phyloP scores from a whole-genome alignment of 768 basidiomycete species.

The Pholiota molesta region DNA sequence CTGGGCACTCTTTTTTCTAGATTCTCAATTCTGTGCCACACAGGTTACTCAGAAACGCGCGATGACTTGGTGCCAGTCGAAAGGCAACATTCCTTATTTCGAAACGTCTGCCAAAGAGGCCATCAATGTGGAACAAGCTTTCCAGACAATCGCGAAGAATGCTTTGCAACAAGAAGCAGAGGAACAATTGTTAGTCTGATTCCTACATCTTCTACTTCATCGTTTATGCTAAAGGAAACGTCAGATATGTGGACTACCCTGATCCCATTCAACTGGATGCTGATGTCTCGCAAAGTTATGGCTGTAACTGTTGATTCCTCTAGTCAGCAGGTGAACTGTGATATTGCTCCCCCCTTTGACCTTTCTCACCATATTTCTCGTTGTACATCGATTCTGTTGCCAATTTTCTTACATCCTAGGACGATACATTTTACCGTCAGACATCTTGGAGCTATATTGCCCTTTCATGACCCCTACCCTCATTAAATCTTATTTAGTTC shows the following conservation, averaged over 20 bases:
- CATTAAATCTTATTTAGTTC: conserved; percentile 14
- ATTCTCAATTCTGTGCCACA: background rate
- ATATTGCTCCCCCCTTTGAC: conserved; percentile 2
- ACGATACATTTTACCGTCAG: conserved; percentile 11
- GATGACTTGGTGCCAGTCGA: conserved; percentile 99
- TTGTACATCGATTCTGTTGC: conserved; percentile 12
- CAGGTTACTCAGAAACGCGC: conserved; percentile 99
- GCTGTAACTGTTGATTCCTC: conserved; percentile 78
- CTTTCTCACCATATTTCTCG: conserved; percentile 13
- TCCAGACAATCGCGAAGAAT: conserved; percentile 99
- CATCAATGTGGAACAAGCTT: conserved; percentile 99
- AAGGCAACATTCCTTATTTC: conserved; percentile 99
- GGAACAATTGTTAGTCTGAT: conserved; percentile 73
- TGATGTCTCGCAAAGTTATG: conserved; percentile 88
- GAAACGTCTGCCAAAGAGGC: conserved; percentile 99
- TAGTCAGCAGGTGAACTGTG: conserved; percentile 7
- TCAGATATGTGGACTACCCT: conserved; percentile 96
- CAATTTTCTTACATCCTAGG: conserved; percentile 15
- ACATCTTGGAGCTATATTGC: conserved; percentile 11
- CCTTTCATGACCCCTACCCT: conserved; percentile 15
- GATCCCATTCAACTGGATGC: conserved; percentile 98
- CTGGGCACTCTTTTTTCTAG: background rate
- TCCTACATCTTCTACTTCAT: conserved; percentile 10
- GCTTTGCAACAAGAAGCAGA: conserved; percentile 97
- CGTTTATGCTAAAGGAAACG: conserved; percentile 5